Base-by-base conservation (phyloP, 495 filamentous ascomycete species). In the Podospora bellae-mahoneyi region DNA sequence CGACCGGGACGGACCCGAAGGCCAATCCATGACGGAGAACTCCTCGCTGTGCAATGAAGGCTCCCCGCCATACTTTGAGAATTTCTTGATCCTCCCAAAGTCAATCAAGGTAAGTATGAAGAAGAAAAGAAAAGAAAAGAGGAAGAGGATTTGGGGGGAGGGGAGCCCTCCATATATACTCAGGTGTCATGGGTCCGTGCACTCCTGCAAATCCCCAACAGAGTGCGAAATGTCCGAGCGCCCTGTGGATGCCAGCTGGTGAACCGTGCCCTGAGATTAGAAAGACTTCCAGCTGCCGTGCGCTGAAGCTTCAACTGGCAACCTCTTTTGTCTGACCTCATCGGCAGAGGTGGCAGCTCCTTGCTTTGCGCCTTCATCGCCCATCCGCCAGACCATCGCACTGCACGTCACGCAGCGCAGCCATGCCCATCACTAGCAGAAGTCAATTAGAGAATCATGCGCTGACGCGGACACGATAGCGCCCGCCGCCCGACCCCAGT, bases 61-160 rank as follows among this genome's bases (percentile, higher is more conserved):
- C 62, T 70, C 64, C 66, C 68, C 68, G 57, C 68, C 64, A 69
- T 72, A 69, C 67, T 20, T 44, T 67, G 28, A 54, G 64, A 64
- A 56, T 5, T 61, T 69, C 64, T 54, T 72, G 70, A 72, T 66
- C 70, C 64, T 64, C 64, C 59, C 55, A 67, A 64, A 69, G 61
- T 69, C 68, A 67, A 72, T 69, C 68, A 72, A 72, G 70, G 70
- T 72, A 72, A 72, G 70, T 72, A 72, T 72, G 68, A 72, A 72
- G 70, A 70, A 72, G 28, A 70, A 70, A 71, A 69, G 54, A 71
- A 70, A 71, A 69, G 27, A 71, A 69, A 54, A 69, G 60, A 63
- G 68, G 5, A 61, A 69, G 62, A 62, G 23, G 23, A 26, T 57
- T 58, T 16, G 56, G 55, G 44, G 30, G 67, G 60, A 19, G 19